A percentile compares a stretch with the other conserved stretches of the same genome.
Evolutionary conservation across 2,329 filamentous ascomycete species (phyloP).

Genomic region (Nectriaceae sp.): DNA sequence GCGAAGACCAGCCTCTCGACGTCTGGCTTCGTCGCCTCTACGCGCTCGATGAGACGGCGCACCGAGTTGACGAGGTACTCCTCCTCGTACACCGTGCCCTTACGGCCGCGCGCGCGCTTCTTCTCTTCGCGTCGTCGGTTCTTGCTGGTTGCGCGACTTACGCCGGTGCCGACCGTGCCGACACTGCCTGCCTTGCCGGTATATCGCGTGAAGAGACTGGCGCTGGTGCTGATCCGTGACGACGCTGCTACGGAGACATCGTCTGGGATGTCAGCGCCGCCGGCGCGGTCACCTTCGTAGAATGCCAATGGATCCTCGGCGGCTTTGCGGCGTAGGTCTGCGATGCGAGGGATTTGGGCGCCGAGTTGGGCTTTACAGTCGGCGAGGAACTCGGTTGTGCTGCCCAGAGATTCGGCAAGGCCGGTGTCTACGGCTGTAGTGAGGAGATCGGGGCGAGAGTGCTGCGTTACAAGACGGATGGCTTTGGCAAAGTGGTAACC

Average conservation of each 20-base stretch:
- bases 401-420: constrained; percentile 77
- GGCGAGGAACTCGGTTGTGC: constrained; percentile 86
- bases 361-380: constrained; percentile 86
- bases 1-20: constrained; percentile 74
- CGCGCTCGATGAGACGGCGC: constrained; percentile 76
- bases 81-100: constrained; percentile 96
- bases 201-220: constrained; percentile 92
- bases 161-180: constrained; percentile 71
- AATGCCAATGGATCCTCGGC: constrained; percentile 84
- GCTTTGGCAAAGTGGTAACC: constrained; percentile 88
- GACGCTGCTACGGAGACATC: constrained; percentile 86
- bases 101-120: constrained; percentile 91
- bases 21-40: constrained; percentile 73
- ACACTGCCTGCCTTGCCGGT: constrained; percentile 68
- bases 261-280: constrained; percentile 76
- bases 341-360: constrained; percentile 83
- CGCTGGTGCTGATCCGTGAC: constrained; percentile 77
- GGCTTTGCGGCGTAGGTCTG: constrained; percentile 79
- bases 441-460: constrained; percentile 63
- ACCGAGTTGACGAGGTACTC: constrained; percentile 94
- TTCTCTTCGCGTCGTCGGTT: constrained; percentile 89
- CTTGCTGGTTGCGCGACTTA: constrained; percentile 80
- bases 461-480: constrained; percentile 71
- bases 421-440: constrained; percentile 71
- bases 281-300: constrained; percentile 74